Base-by-base conservation (phyloP, 306 rosid genomes). In the Rosa rugosa region DNA sequence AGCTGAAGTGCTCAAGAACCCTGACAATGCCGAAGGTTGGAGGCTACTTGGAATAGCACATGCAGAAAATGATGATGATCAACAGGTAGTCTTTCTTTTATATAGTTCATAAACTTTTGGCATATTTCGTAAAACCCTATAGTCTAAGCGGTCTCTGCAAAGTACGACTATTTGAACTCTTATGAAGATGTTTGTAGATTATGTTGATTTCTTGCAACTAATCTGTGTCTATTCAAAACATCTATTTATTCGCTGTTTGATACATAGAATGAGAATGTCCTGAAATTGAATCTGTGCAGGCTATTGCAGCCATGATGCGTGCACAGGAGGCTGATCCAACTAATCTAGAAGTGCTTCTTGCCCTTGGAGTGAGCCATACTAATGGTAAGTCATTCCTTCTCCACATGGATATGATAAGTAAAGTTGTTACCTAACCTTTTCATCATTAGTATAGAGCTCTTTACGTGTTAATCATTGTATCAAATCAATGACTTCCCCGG, bases 291-390 rank as follows among this genome's bases (percentile, higher is more conserved):
- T 72, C 47, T 78, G 18, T 62, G 78, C 94, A 95, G 99, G 99
- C 99, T 49, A 95, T 95, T 79, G 94, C 99, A 79, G 99, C 98
- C 4, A 95, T 95, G 99, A 91, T 93, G 98, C 96, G 93, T 25
- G 99, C 99, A 8, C 92, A 91, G 66, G 98, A 95, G 82, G 99
- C 95, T 73, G 94, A 95, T 88, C 89, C 99, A 66, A 86, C 96
- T 87, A 93, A 93, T 82, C 84, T 93, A 73, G 99, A 95, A 87
- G 99, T 95, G 88, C 99, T 95, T 88, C 99, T 95, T 82, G 96
- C 99, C 74, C 99, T 95, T 77, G 99, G 99, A 80, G 99, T 95
- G 77, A 95, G 99, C 85, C 98, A 95, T 85, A 95, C 99, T 69
- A 95, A 95, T 85, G 99, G 99, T 95, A 57, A 82, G 97, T 89